Percentiles rank a stretch among this genome's conserved stretches.
Conservation (phyloP, 441 rosid genomes). For the Rhodomyrtus psidioides region DNA sequence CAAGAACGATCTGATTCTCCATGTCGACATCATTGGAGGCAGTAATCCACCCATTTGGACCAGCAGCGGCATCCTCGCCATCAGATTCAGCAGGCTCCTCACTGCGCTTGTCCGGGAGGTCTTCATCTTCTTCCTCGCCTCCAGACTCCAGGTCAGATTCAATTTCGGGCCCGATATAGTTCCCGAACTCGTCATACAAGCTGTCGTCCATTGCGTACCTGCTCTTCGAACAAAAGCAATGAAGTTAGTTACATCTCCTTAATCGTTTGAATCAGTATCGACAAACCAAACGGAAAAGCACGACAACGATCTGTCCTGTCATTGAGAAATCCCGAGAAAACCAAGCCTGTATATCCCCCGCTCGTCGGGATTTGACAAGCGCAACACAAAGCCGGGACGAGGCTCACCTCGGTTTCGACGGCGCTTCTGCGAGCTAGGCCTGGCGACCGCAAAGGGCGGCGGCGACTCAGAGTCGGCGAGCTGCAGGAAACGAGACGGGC, state of each 20-base stretch:
- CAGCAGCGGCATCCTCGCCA: conserved; percentile 41
- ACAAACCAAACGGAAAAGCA: background rate
- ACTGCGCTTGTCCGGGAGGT: conserved; percentile 42
- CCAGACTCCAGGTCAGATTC: conserved; percentile 88
- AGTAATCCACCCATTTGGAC: conserved; percentile 75
- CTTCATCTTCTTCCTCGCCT: conserved; percentile 62
- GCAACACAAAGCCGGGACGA: background rate
- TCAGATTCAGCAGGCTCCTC: conserved; percentile 54
- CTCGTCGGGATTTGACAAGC: background rate
- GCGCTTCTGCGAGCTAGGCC: background rate
- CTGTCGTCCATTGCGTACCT: conserved; percentile 66
- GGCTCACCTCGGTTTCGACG: background rate
- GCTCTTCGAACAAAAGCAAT: background rate
- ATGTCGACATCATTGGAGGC: conserved; percentile 65
- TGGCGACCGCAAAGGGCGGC: background rate
- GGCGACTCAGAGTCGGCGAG: background rate
- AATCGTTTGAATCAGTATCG: background rate
- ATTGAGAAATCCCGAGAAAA: background rate
- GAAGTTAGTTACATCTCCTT: background rate
- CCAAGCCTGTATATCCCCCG: background rate
- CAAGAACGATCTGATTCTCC: conserved; percentile 90
- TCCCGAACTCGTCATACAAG: conserved; percentile 93
- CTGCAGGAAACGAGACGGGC: background rate
- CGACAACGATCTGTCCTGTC: background rate
- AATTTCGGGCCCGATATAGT: conserved; percentile 92